Evolutionary conservation across 805 yeast species (phyloP).

Genomic region (Yamadazyma ubonensis): DNA sequence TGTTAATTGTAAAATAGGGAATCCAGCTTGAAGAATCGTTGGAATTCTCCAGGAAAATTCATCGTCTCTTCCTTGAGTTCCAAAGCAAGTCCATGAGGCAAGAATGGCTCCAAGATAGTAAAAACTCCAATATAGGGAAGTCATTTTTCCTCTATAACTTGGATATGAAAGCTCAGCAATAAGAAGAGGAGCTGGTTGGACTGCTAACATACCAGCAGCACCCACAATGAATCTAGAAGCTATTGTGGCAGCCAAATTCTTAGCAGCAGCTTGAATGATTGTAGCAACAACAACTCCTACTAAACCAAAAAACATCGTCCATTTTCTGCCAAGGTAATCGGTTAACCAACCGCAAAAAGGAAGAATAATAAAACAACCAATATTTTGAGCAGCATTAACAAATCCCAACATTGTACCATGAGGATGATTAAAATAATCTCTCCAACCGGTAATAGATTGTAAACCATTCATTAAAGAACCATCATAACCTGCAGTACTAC

Average conservation of each 20-base stretch:
- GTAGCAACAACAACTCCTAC: conserved; percentile 27
- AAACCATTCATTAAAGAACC: conserved; percentile 48
- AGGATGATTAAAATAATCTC: conserved; percentile 35
- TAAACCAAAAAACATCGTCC: conserved; percentile 23
- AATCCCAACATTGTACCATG: conserved; percentile 40
- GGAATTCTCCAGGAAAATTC: conserved; percentile 49
- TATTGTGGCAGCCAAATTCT: conserved; percentile 30
- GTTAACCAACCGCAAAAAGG: conserved; percentile 22
- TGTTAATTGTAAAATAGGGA: conserved; percentile 42
- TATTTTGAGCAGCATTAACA: conserved; percentile 24
- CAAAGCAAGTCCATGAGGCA: conserved; percentile 31
- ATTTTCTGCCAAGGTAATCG: conserved; percentile 42
- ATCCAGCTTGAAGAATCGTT: conserved; percentile 47
- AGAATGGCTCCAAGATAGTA: conserved; percentile 41
- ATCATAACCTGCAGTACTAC: conserved; percentile 46
- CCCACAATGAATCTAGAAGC: conserved; percentile 48
- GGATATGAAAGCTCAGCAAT: conserved; percentile 51
- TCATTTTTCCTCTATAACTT: conserved; percentile 22
- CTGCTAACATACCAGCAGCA: conserved; percentile 39
- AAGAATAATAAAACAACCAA: conserved; percentile 33
- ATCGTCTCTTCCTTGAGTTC: conserved; percentile 22
- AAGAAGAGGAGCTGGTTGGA: conserved; percentile 45
- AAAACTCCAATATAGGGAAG: conserved; percentile 36
- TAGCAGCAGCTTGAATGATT: conserved; percentile 30
- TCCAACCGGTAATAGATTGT: conserved; percentile 43